These are phyloP conservation scores for Chalciporus pseudorubinellus DNA, from an alignment of 768 basidiomycete species.

Conservation along the genomic window DNA sequence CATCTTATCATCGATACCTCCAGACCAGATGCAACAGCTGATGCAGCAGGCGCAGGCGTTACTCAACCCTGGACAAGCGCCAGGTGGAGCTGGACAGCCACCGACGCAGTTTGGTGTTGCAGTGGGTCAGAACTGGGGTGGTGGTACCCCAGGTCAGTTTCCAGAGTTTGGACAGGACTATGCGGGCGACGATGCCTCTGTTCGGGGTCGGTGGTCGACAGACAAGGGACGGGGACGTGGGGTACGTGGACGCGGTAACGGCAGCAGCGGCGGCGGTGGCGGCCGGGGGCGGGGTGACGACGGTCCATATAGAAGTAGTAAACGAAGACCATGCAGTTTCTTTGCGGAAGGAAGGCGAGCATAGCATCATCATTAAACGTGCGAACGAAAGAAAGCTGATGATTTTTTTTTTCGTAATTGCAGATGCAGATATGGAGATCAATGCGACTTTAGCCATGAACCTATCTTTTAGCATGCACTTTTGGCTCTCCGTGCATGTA, in stretches of 20 bases:
- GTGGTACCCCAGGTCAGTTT: conserved; percentile 37
- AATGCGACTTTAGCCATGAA: conserved; percentile 82
- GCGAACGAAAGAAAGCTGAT: conserved; percentile 36
- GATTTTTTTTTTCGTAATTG: conserved; percentile 41
- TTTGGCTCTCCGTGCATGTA: not conserved
- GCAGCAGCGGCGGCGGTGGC: conserved; percentile 56
- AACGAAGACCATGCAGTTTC: conserved; percentile 88
- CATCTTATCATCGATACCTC: conserved; percentile 41
- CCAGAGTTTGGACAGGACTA: conserved; percentile 46
- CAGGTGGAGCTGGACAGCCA: conserved; percentile 31
- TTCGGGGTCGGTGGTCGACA: conserved; percentile 43
- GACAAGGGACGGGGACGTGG: conserved; percentile 55
- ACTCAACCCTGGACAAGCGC: conserved; percentile 26
- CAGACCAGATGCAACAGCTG: conserved; percentile 64
- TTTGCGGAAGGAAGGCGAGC: conserved; percentile 92
- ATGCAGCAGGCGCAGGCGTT: conserved; percentile 44
- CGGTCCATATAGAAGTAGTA: conserved; percentile 72
- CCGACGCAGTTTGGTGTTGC: conserved; percentile 35
- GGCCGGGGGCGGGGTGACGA: conserved; percentile 56
- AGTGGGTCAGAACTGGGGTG: conserved; percentile 37
- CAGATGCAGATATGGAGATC: conserved; percentile 89
- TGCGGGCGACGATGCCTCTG: conserved; percentile 43
- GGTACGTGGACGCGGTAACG: conserved; percentile 57
- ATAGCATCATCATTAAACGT: conserved; percentile 41
- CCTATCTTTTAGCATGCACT: conserved; percentile 31